Percentiles rank a stretch among this genome's conserved stretches.
Conservation (phyloP, 1,284 basidiomycete species). For the Malassezia pachydermatis region DNA sequence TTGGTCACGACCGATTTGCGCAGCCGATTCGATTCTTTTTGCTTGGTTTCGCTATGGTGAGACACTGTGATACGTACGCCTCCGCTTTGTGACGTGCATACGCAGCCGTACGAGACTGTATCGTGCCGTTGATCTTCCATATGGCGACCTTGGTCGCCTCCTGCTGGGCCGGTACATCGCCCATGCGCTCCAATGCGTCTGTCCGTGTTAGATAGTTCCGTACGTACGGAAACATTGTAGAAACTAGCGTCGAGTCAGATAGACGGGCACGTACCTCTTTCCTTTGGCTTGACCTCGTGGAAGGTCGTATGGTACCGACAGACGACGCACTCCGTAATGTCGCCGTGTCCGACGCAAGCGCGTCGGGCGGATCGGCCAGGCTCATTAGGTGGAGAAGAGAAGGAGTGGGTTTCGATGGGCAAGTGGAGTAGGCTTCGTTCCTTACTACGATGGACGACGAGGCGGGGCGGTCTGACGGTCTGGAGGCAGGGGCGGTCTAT, state of each 20-base stretch:
- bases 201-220: not conserved
- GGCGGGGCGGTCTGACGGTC: not conserved
- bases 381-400: too few relatives aligned
- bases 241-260: not conserved
- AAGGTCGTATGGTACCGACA: too few relatives aligned
- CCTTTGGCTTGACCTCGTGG: not conserved
- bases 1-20: not conserved
- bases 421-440: not conserved
- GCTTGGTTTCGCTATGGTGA: not conserved
- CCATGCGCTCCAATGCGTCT: slow-evolving; percentile 13
- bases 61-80: not conserved
- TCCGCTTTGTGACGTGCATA: slow-evolving; percentile 18
- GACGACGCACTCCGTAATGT: too few relatives aligned
- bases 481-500: slow-evolving; percentile 22
- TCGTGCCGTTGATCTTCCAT: slow-evolving; percentile 19
- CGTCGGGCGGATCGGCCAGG: too few relatives aligned
- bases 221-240: slow-evolving; percentile 1
- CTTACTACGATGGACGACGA: slow-evolving; percentile 4
- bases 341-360: too few relatives aligned
- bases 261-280: not conserved
- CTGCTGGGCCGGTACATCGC: slow-evolving; percentile 19
- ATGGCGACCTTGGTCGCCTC: slow-evolving; percentile 19
- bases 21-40: not conserved
- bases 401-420: not conserved
- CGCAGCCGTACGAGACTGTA: slow-evolving; percentile 21